Conservation (phyloP, 306 rosid species). For the Cyamopsis tetragonoloba region DNA sequence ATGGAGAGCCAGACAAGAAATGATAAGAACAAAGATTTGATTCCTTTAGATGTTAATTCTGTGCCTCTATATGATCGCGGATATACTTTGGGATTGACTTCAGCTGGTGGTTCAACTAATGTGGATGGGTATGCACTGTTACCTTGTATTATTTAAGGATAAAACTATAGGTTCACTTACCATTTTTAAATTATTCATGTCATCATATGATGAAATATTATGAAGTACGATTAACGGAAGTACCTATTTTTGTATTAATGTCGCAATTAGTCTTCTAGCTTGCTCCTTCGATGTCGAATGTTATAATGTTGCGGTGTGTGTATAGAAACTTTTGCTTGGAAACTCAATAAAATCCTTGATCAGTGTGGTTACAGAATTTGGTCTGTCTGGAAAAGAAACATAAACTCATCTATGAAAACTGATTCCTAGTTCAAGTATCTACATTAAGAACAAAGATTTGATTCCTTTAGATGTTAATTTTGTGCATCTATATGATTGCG, state of each 20-base stretch:
- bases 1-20: conserved; percentile 65
- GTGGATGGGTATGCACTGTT: conserved; percentile 58
- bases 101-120: conserved; percentile 58
- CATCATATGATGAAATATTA: background rate
- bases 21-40: conserved; percentile 39
- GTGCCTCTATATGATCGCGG: conserved; percentile 97
- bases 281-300: conserved; percentile 11
- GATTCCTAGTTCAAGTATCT: too few relatives aligned
- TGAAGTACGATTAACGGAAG: background rate
- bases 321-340: background rate
- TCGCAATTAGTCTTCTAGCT: background rate
- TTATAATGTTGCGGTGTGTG: background rate
- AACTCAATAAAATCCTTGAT: background rate
- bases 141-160: conserved; percentile 15
- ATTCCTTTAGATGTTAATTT: conserved; percentile 59
- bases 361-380: background rate
- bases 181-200: conserved; percentile 5
- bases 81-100: conserved; percentile 79
- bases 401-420: background rate
- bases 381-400: background rate
- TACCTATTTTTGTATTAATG: conserved; percentile 1
- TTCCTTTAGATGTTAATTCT: conserved; percentile 59
- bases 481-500: conserved; percentile 92
- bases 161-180: conserved; percentile 8
- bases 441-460: conserved; percentile 36